A percentile compares a stretch with the other conserved stretches of the same genome.
These are phyloP conservation scores for Aspergillus spinulosporus DNA, from an alignment of 2,329 filamentous ascomycete species.

Conservation along the genomic window DNA sequence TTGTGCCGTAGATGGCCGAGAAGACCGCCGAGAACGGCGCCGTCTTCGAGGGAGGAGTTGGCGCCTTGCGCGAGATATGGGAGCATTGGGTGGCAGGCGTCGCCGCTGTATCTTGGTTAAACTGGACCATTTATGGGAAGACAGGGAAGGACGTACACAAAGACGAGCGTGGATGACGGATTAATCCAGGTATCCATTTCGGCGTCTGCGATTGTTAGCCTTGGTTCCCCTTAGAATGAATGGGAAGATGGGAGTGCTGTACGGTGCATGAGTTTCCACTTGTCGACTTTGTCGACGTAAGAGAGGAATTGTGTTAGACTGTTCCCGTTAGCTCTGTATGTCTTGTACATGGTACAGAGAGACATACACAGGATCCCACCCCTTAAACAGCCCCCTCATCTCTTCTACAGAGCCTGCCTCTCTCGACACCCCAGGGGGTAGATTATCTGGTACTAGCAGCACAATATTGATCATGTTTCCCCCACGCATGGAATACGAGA, in stretches of 20 bases:
- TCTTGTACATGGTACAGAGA: neutral
- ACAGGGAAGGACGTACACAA: slow-evolving; percentile 31
- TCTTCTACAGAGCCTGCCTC: slow-evolving; percentile 58
- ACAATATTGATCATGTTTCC: slow-evolving; percentile 67
- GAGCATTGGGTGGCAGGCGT: slow-evolving; percentile 65
- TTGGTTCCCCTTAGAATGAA: no score
- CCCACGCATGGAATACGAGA: slow-evolving; percentile 59
- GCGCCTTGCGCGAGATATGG: slow-evolving; percentile 66
- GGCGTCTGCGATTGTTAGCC: slow-evolving; percentile 33
- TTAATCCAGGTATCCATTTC: slow-evolving; percentile 59
- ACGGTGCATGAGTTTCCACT: slow-evolving; percentile 66
- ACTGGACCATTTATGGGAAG: neutral
- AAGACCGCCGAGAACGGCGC: slow-evolving; percentile 62
- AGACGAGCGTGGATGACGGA: slow-evolving; percentile 51
- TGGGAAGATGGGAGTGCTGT: neutral
- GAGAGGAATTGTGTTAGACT: slow-evolving; percentile 45
- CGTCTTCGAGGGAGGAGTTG: slow-evolving; percentile 68
- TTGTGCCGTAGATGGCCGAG: slow-evolving; percentile 53
- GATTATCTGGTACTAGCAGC: slow-evolving; percentile 63
- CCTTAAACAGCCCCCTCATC: slow-evolving; percentile 60
- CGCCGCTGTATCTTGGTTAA: slow-evolving; percentile 43
- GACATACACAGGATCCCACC: slow-evolving; percentile 61
- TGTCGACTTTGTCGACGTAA: slow-evolving; percentile 61
- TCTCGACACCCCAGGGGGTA: slow-evolving; percentile 56
- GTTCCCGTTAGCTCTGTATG: neutral